Conservation (phyloP, 768 basidiomycete genomes). For the Suillus placidus region DNA sequence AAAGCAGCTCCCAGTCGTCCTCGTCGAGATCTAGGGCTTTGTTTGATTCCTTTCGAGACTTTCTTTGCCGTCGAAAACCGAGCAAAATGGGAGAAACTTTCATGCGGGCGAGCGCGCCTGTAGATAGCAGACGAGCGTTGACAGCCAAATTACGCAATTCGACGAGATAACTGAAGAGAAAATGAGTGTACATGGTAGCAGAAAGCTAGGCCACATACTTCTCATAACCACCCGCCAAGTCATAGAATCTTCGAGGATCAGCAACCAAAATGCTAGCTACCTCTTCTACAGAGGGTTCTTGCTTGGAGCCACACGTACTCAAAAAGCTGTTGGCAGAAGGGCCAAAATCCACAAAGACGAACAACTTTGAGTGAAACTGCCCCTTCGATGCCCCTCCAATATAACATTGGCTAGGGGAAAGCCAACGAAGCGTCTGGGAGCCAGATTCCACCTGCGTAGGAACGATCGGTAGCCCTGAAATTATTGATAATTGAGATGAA, state of each 20-base stretch:
- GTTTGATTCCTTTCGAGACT: constrained; percentile 21
- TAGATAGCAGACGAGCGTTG: constrained; percentile 58
- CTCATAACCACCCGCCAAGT: constrained; percentile 66
- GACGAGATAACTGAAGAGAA: constrained; percentile 62
- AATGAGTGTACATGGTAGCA: constrained; percentile 1
- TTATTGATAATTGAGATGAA: constrained; percentile 50
- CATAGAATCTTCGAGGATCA: constrained; percentile 72
- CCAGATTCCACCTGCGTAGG: constrained; percentile 48
- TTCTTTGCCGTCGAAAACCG: constrained; percentile 63
- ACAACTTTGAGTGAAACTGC: constrained; percentile 77
- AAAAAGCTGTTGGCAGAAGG: constrained; percentile 80
- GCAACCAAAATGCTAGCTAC: constrained; percentile 69
- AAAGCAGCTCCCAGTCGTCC: constrained; percentile 72
- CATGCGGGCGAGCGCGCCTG: constrained; percentile 59
- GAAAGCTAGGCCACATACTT: constrained; percentile 49
- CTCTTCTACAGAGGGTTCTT: constrained; percentile 85
- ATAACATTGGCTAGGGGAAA: constrained; percentile 71
- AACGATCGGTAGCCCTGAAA: constrained; percentile 67
- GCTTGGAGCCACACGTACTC: constrained; percentile 82
- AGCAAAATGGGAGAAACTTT: constrained; percentile 72
- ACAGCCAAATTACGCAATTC: constrained; percentile 89
- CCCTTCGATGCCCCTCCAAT: constrained; percentile 55
- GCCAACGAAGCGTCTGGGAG: constrained; percentile 42
- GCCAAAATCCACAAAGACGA: constrained; percentile 90
- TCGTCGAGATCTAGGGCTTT: constrained; percentile 50